Conservation (phyloP, 2,329 filamentous ascomycete species). For the Cytospora piceicola region DNA sequence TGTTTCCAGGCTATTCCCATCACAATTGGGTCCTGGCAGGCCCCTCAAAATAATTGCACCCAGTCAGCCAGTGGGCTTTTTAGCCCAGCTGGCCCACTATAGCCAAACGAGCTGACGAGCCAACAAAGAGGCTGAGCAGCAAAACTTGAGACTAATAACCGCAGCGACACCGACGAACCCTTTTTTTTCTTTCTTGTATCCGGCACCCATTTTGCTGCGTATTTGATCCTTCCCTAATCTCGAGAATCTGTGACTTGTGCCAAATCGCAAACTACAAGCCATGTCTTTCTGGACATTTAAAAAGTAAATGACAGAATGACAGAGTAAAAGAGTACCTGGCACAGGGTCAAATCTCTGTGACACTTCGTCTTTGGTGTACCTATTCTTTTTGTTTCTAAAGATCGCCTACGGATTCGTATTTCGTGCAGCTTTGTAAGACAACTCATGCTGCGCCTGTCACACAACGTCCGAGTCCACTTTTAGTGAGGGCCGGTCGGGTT, state of each 20-base stretch:
- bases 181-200: neutral
- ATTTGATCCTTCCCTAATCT: conserved; percentile 22
- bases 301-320: neutral
- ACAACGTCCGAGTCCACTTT: conserved; percentile 4
- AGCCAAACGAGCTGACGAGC: neutral
- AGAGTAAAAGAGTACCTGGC: neutral
- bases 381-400: neutral
- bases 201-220: conserved; percentile 15
- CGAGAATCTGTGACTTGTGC: conserved; percentile 14
- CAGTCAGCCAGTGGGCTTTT: no score
- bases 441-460: neutral
- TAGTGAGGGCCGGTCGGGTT: conserved; percentile 11
- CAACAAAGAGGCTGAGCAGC: conserved; percentile 2
- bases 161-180: conserved; percentile 1
- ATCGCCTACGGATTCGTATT: neutral
- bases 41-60: neutral
- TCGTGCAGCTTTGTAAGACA: neutral
- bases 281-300: neutral
- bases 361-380: no score
- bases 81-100: neutral
- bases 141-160: neutral
- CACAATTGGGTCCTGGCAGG: neutral
- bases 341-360: neutral
- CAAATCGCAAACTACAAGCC: conserved; percentile 16
- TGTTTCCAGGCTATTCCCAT: neutral